Conservation (phyloP, 768 basidiomycete genomes). For the Rhodotorula toruloides region DNA sequence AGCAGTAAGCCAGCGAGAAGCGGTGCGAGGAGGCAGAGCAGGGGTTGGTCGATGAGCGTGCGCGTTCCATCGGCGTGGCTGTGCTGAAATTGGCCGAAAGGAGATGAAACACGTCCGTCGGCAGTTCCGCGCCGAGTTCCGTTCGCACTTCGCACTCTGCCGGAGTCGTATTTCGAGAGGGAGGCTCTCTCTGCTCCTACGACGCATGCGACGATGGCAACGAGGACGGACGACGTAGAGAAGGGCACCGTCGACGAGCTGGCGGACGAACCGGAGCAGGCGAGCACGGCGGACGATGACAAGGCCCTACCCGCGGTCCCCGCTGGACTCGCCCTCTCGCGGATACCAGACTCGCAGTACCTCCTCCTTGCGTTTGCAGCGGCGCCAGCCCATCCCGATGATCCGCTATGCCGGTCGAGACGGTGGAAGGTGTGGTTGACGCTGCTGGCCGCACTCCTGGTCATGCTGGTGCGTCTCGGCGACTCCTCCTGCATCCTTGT, state of each 20-base stretch:
- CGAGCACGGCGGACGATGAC: not conserved
- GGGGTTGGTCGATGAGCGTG: no score
- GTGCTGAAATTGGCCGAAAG: no score
- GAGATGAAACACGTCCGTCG: no score
- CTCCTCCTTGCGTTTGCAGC: constrained; percentile 8
- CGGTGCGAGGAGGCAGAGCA: no score
- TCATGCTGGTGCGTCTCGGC: constrained; percentile 16
- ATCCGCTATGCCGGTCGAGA: constrained; percentile 5
- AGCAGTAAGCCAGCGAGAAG: no score
- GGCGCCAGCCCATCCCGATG: not conserved
- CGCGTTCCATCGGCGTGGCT: no score
- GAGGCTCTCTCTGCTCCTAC: no score
- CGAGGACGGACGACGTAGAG: not conserved
- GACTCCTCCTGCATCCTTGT: no score
- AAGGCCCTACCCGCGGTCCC: not conserved
- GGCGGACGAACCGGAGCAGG: not conserved
- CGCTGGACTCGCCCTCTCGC: not conserved
- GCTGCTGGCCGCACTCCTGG: constrained; percentile 15
- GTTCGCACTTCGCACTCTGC: no score
- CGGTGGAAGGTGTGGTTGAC: constrained; percentile 1
- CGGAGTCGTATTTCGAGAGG: no score
- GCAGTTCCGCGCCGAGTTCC: no score
- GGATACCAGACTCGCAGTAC: not conserved
- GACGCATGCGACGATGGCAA: not conserved
- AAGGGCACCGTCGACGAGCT: not conserved